phyloP scores from a whole-genome alignment of 129 eudicot genomes.

The Solidago caesia region DNA sequence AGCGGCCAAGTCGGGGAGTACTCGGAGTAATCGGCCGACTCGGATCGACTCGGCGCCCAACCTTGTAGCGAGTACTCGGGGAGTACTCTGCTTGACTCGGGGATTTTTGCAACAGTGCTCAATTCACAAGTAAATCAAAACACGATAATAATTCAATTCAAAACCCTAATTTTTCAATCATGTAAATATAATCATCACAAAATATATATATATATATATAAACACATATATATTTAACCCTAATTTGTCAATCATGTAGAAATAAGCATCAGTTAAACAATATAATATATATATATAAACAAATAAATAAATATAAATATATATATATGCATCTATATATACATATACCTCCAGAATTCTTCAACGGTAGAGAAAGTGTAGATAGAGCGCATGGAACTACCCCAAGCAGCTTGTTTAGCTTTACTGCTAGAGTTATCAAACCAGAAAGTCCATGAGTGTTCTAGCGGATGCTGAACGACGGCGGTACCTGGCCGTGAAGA shows the following conservation, averaged over 20 bases:
- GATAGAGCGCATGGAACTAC: conserved; percentile 66
- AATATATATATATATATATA: too few species aligned
- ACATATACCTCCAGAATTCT: conserved; percentile 73
- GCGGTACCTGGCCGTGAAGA: conserved; percentile 29
- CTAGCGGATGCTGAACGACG: conserved; percentile 56
- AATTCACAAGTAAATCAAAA: too few species aligned
- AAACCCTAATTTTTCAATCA: conserved; percentile 2
- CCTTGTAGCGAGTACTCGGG: too few species aligned
- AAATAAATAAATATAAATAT: conserved; percentile 5
- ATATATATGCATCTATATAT: background rate
- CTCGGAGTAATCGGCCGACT: too few species aligned
- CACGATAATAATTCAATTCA: background rate
- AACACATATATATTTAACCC: too few species aligned
- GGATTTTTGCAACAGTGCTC: too few species aligned
- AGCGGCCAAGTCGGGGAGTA: too few species aligned
- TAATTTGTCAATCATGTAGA: too few species aligned
- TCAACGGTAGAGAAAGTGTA: conserved; percentile 88
- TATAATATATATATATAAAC: background rate
- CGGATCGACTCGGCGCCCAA: too few species aligned
- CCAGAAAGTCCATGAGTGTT: conserved; percentile 89
- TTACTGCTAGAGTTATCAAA: conserved; percentile 61
- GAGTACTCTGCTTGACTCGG: too few species aligned
- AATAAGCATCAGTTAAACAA: background rate
- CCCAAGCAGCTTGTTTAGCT: conserved; percentile 60
- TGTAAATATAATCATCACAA: too few species aligned